Evolutionary conservation across 441 rosid genomes (phyloP).

Genomic region (Raphanus hybrid): DNA sequence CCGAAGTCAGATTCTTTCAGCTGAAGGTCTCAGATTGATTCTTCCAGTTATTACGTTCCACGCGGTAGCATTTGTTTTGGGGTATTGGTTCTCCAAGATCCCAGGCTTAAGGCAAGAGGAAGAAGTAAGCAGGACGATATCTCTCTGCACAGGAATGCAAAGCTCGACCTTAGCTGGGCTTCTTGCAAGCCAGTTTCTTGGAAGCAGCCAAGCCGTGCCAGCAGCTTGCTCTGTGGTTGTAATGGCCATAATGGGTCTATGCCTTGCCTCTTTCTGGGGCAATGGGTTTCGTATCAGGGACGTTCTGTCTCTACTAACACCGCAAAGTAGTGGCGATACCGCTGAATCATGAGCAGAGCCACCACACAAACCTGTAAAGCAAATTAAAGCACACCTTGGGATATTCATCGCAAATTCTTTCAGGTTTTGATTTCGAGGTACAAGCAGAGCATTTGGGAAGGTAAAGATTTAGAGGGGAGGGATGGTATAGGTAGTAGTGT

Average conservation of each 20-base stretch:
- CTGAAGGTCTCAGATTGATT: slow-evolving; percentile 69
- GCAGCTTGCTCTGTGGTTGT: slow-evolving; percentile 97
- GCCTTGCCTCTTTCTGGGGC: slow-evolving; percentile 96
- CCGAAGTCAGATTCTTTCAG: slow-evolving; percentile 72
- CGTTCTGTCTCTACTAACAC: slow-evolving; percentile 48
- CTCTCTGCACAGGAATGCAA: slow-evolving; percentile 95
- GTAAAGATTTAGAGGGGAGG: slow-evolving; percentile 25
- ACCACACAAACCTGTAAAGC: slow-evolving; percentile 16
- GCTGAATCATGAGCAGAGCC: slow-evolving; percentile 44
- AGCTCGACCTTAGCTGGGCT: slow-evolving; percentile 97
- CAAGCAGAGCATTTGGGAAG: slow-evolving; percentile 25
- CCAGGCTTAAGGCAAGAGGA: slow-evolving; percentile 85
- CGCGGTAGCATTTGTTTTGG: slow-evolving; percentile 67
- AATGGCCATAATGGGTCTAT: slow-evolving; percentile 97
- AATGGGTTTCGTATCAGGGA: slow-evolving; percentile 72
- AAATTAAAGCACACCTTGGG: slow-evolving; percentile 19
- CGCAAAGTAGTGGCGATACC: slow-evolving; percentile 42
- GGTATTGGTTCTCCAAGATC: slow-evolving; percentile 85
- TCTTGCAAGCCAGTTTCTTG: slow-evolving; percentile 86
- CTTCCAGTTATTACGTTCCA: slow-evolving; percentile 86
- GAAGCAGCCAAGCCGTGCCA: slow-evolving; percentile 91
- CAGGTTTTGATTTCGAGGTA: slow-evolving; percentile 20
- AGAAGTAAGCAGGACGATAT: slow-evolving; percentile 83
- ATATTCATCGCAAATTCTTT: slow-evolving; percentile 7
- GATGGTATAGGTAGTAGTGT: slow-evolving; percentile 37